phyloP scores from a whole-genome alignment of 768 basidiomycete genomes.

The Mycena vulgaris region DNA sequence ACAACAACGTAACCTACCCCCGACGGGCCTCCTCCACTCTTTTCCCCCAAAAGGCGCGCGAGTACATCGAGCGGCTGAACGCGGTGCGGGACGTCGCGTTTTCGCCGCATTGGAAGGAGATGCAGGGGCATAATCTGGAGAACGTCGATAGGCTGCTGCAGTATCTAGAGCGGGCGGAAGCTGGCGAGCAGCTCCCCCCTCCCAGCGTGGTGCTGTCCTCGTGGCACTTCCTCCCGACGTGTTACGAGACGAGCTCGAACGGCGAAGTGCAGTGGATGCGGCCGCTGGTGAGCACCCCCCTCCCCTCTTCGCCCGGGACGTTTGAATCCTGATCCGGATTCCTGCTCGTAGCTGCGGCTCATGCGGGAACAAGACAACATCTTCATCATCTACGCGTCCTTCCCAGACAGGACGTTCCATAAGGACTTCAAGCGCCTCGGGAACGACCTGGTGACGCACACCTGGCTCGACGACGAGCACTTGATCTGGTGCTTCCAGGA shows the following conservation, averaged over 20 bases:
- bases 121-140: constrained; percentile 23
- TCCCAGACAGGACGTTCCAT: constrained; percentile 22
- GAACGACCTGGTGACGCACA: constrained; percentile 31
- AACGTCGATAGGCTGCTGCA: constrained; percentile 19
- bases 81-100: constrained; percentile 16
- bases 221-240: constrained; percentile 28
- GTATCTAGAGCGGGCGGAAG: constrained; percentile 14
- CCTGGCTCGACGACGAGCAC: constrained; percentile 35
- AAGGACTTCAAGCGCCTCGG: constrained; percentile 29
- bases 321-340: not conserved
- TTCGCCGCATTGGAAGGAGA: constrained; percentile 20
- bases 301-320: too few species aligned
- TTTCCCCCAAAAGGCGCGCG: constrained; percentile 3
- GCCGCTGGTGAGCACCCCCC: constrained; percentile 7
- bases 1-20: constrained; percentile 24
- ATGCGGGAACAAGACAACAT: constrained; percentile 27
- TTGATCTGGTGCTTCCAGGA: constrained; percentile 35
- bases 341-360: constrained; percentile 15
- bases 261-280: constrained; percentile 33
- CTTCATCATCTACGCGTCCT: constrained; percentile 30
- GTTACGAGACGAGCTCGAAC: constrained; percentile 28
- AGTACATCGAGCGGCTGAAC: constrained; percentile 20
- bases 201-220: constrained; percentile 24
- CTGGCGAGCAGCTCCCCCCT: constrained; percentile 4
- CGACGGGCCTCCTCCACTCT: constrained; percentile 1